Percentiles rank a stretch among this genome's conserved stretches.
phyloP scores from a whole-genome alignment of 352 stramenopile genomes.

The Globisporangium canariense region DNA sequence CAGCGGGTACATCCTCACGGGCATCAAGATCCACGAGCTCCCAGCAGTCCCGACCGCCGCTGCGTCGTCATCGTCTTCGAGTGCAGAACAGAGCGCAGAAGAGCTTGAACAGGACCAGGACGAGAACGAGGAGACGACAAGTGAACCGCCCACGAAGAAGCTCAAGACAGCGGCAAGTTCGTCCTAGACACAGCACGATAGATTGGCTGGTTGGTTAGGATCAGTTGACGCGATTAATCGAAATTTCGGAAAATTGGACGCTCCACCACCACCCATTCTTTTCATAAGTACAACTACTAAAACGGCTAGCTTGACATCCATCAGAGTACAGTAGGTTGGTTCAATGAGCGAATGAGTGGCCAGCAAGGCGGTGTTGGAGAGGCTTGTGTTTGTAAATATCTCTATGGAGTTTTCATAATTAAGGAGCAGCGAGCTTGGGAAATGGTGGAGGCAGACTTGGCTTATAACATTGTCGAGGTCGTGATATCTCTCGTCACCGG shows the following conservation, averaged over 20 bases:
- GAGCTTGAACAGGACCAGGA: background rate
- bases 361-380: background rate
- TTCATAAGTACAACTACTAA: background rate
- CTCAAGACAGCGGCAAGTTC: constrained; percentile 13
- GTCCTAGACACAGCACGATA: background rate
- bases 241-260: background rate
- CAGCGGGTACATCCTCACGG: constrained; percentile 93
- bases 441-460: background rate
- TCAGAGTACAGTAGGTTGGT: background rate
- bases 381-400: background rate
- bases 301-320: background rate
- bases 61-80: background rate
- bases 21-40: constrained; percentile 84
- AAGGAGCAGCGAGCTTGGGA: background rate
- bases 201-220: background rate
- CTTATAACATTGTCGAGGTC: background rate
- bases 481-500: background rate
- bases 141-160: constrained; percentile 13
- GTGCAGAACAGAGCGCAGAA: background rate
- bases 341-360: too few relatives aligned
- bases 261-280: background rate
- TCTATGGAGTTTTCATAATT: constrained; percentile 5
- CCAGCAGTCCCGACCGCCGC: background rate
- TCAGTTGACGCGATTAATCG: background rate
- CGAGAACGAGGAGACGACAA: background rate